phyloP scores from a whole-genome alignment of 192 early-diverging fungal species.

The Rhizophlyctis rosea region DNA sequence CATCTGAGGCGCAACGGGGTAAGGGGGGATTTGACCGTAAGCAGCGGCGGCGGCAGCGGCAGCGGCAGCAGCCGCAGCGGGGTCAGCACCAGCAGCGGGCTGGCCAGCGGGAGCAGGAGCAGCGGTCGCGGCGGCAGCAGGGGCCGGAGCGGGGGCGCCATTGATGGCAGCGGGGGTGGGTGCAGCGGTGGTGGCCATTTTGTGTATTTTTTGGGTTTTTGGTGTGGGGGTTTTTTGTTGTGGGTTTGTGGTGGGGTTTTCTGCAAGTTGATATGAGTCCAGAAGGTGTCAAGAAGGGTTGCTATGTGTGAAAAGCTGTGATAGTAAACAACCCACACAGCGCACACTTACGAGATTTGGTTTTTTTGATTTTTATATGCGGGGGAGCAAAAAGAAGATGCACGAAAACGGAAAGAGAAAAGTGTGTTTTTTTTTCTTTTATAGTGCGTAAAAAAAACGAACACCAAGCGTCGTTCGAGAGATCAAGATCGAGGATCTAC shows the following conservation, averaged over 20 bases:
- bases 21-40: slow-evolving; percentile 30
- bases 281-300: not conserved
- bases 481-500: not conserved
- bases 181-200: slow-evolving; percentile 43
- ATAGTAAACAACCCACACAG: too few species aligned
- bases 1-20: slow-evolving; percentile 9
- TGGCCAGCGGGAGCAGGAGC: slow-evolving; percentile 33
- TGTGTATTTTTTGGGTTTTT: not conserved
- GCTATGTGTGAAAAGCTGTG: too few species aligned
- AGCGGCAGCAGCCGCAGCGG: slow-evolving; percentile 37
- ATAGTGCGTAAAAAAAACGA: not conserved
- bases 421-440: slow-evolving; percentile 14
- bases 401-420: not conserved
- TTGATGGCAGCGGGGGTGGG: slow-evolving; percentile 24
- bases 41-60: slow-evolving; percentile 47
- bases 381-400: not conserved
- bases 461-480: not conserved
- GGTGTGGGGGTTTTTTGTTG: not conserved
- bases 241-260: not conserved
- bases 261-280: not conserved
- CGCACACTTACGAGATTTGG: too few species aligned
- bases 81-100: slow-evolving; percentile 33
- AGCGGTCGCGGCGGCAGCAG: slow-evolving; percentile 24
- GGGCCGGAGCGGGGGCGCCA: not conserved
- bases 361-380: not conserved